phyloP scores from a whole-genome alignment of 257 asterid species.

The Solanum gandarillasii region DNA sequence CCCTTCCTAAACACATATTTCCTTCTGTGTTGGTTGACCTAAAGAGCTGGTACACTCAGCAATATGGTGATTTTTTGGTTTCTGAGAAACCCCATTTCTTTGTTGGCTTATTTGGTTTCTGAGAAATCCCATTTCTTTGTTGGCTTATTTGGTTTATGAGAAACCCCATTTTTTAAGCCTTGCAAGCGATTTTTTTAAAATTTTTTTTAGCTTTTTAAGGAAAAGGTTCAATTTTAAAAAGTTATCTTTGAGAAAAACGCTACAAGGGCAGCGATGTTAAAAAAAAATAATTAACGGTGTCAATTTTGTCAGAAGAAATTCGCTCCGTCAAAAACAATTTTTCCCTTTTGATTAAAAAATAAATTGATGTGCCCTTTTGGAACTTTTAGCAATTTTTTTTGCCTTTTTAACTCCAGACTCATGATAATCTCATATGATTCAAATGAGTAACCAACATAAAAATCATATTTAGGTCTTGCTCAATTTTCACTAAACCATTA shows the following conservation, averaged over 20 bases:
- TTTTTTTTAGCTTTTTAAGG: too few relatives aligned
- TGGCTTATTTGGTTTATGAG: slow-evolving; percentile 16
- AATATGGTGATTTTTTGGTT: slow-evolving; percentile 56
- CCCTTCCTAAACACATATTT: slow-evolving; percentile 45
- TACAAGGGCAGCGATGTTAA: too few relatives aligned
- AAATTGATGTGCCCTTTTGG: too few relatives aligned
- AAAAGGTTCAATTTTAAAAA: too few relatives aligned
- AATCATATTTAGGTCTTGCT: neutral
- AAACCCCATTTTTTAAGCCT: too few relatives aligned
- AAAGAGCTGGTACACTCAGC: slow-evolving; percentile 50
- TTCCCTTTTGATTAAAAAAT: too few relatives aligned
- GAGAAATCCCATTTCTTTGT: slow-evolving; percentile 4
- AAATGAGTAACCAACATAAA: neutral
- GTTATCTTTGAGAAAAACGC: too few relatives aligned
- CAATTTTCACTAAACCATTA: neutral
- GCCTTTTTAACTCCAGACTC: rapidly evolving
- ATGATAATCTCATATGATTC: neutral
- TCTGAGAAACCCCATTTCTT: slow-evolving; percentile 77
- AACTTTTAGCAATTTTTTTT: too few relatives aligned
- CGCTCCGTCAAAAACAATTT: too few relatives aligned
- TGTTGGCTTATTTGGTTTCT: slow-evolving; percentile 24
- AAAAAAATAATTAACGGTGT: too few relatives aligned
- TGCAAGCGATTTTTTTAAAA: too few relatives aligned
- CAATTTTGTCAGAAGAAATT: too few relatives aligned
- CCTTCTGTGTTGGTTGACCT: slow-evolving; percentile 52